phyloP scores from a whole-genome alignment of 345 rosid genomes.

The Linum tenue region DNA sequence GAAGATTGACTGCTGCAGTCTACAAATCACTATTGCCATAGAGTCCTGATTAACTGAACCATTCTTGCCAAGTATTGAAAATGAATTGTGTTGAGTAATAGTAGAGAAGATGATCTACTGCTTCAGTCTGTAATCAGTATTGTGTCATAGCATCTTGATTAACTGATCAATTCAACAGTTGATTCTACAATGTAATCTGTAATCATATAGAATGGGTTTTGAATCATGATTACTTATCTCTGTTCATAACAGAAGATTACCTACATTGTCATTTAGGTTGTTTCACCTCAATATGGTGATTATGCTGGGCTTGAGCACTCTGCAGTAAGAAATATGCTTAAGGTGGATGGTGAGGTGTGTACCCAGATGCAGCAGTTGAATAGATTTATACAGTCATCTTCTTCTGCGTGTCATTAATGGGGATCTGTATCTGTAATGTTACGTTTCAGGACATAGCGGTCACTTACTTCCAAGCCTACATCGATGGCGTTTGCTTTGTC shows the following conservation, averaged over 20 bases:
- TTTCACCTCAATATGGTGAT: conserved; percentile 74
- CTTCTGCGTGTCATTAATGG: neutral
- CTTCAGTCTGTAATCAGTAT: too few species aligned
- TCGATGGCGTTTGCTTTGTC: conserved; percentile 95
- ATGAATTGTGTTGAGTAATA: too few species aligned
- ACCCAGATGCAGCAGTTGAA: conserved; percentile 13
- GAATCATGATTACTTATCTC: neutral
- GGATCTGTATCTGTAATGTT: neutral
- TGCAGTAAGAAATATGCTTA: conserved; percentile 65
- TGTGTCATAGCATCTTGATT: too few species aligned
- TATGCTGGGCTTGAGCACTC: conserved; percentile 51
- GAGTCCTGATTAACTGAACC: too few species aligned
- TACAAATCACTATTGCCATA: too few species aligned
- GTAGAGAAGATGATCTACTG: too few species aligned
- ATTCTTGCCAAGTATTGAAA: too few species aligned
- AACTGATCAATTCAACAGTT: too few species aligned
- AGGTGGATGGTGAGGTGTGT: conserved; percentile 78
- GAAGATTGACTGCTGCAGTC: too few species aligned
- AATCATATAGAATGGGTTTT: too few species aligned
- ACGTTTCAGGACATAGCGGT: conserved; percentile 72
- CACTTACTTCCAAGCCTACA: conserved; percentile 61
- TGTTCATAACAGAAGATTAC: neutral
- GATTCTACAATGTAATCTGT: too few species aligned
- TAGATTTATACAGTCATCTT: neutral
- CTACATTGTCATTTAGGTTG: conserved; percentile 46